Evolutionary conservation across 2,329 filamentous ascomycete genomes (phyloP), one percentile per base, ranked within the genome.

Genomic region (Peltaster fructicola): DNA sequence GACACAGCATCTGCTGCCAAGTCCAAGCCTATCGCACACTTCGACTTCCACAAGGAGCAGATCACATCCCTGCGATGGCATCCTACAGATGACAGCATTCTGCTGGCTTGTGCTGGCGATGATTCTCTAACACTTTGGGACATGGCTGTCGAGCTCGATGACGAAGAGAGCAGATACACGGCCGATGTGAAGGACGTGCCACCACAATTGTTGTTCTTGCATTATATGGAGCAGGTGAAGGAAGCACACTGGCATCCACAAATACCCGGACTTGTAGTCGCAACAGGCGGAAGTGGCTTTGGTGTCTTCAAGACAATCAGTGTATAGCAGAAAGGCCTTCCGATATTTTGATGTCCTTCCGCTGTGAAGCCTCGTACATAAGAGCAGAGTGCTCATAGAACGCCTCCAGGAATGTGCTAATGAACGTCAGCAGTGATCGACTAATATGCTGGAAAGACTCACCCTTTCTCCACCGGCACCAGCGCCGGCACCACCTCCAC

Each of bases 11-110:
- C 38, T 4, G 38, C 39, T 66, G 62, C 30, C 14, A 56, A 48
- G 22, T 74, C 77, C 5, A 73, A 73, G 23, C 78, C 88, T 1
- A 78, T 95, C n/a, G 88, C 88, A 3, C 77, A 75, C 41, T 98
- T 95, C 56, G 65, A 72, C 44, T 95, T 92, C 61, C 84, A 98
- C 63, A 85, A 81, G 53, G 81, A 93, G 53, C 88, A 92, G 41
- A 81, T 98, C 42, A 98, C 88, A 5, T 81, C 76, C 39, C 68
- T 98, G 18, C 84, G 95, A 57, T 98, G 88, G 85, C 85, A 95
- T 52, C 85, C 88, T 3, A 85, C 80, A 1, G 88, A 98, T 45
- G 85, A 98, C 60, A 90, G 78, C 48, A 90, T 95, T 43, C 71
- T 98, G 9, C 78, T 81, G 3, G 82, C 95, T 20, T 85, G 80